These are phyloP conservation scores for Theobroma grandiflorum DNA, from an alignment of 441 rosid species.

Conservation along the genomic window DNA sequence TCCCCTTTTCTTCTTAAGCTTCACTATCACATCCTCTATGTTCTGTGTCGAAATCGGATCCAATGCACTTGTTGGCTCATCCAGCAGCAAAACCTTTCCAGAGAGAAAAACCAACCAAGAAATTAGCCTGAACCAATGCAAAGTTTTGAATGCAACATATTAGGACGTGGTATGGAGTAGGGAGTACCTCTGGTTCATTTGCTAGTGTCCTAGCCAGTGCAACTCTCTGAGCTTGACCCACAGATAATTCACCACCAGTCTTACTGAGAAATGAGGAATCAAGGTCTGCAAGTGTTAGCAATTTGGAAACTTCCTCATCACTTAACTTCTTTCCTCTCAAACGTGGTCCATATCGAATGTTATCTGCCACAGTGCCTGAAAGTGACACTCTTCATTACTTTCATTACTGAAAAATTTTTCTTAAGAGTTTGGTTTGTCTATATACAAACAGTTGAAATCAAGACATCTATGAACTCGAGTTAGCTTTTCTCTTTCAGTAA, in stretches of 20 bases:
- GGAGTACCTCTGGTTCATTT: slow-evolving; percentile 74
- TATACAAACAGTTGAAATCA: background rate
- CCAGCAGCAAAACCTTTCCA: slow-evolving; percentile 66
- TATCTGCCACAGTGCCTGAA: slow-evolving; percentile 84
- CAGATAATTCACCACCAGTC: slow-evolving; percentile 70
- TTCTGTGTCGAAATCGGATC: slow-evolving; percentile 89
- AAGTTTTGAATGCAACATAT: background rate
- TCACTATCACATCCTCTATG: slow-evolving; percentile 78
- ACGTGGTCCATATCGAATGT: slow-evolving; percentile 78
- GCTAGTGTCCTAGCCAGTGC: slow-evolving; percentile 93
- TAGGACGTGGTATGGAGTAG: background rate
- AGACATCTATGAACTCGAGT: background rate
- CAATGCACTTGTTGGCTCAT: slow-evolving; percentile 89
- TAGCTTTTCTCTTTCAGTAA: background rate
- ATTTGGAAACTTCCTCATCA: slow-evolving; percentile 59
- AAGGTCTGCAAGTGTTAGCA: slow-evolving; percentile 79
- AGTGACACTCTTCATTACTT: background rate
- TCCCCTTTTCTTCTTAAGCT: slow-evolving; percentile 65
- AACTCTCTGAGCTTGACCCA: slow-evolving; percentile 91
- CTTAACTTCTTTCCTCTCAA: slow-evolving; percentile 67
- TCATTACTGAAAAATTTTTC: background rate
- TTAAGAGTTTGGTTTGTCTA: no score
- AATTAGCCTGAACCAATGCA: background rate
- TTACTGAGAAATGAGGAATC: slow-evolving; percentile 65
- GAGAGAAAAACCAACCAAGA: no score